These are phyloP conservation scores for Torulaspora delbrueckii DNA, from an alignment of 805 yeast genomes.

Conservation along the genomic window DNA sequence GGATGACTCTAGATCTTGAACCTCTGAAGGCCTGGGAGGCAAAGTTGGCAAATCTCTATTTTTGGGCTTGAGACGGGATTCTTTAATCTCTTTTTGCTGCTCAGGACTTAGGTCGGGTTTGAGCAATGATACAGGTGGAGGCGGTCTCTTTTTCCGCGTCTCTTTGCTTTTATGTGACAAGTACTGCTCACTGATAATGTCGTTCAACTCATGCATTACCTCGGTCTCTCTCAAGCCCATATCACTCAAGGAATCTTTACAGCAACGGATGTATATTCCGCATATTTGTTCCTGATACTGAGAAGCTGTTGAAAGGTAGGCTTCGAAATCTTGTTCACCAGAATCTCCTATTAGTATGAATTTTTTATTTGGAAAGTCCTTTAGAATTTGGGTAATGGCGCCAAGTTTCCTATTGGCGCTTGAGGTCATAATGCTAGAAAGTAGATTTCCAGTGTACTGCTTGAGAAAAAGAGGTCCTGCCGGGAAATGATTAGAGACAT, in stretches of 20 bases:
- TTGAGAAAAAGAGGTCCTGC: slow-evolving; percentile 80
- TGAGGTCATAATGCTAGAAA: slow-evolving; percentile 81
- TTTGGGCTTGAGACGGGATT: background rate
- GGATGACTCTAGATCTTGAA: slow-evolving; percentile 8
- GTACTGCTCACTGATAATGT: slow-evolving; percentile 26
- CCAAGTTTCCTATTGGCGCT: slow-evolving; percentile 73
- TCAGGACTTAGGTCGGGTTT: slow-evolving; percentile 21
- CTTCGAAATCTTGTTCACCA: slow-evolving; percentile 92
- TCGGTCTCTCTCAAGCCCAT: slow-evolving; percentile 36
- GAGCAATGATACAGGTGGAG: slow-evolving; percentile 26
- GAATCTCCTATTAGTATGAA: slow-evolving; percentile 91
- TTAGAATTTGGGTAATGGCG: slow-evolving; percentile 55
- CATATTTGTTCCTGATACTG: slow-evolving; percentile 56
- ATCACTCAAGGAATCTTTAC: slow-evolving; percentile 63
- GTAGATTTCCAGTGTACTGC: slow-evolving; percentile 75
- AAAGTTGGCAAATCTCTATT: slow-evolving; percentile 17
- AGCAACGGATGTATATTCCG: slow-evolving; percentile 78
- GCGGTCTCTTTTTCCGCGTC: slow-evolving; percentile 4
- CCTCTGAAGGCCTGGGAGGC: slow-evolving; percentile 16
- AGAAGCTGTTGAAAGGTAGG: slow-evolving; percentile 68
- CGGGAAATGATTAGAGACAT: slow-evolving; percentile 49
- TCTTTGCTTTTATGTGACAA: slow-evolving; percentile 2
- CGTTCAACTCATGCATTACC: slow-evolving; percentile 32
- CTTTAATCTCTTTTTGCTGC: slow-evolving; percentile 14
- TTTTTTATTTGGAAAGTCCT: slow-evolving; percentile 70